phyloP scores from a whole-genome alignment of 108 stramenopile genomes.

The Mediolabrus comicus region DNA sequence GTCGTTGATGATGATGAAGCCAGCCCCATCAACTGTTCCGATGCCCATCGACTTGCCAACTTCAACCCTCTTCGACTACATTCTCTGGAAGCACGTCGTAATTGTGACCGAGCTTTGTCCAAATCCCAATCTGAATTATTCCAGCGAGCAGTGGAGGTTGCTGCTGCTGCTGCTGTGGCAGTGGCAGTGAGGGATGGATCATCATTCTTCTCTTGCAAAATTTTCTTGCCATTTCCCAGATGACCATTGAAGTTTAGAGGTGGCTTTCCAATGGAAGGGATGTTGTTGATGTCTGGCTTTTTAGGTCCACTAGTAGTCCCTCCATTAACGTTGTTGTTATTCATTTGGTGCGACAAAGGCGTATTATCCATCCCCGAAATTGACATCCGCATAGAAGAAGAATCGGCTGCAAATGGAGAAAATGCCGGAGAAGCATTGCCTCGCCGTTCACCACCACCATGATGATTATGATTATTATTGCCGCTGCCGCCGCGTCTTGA shows the following conservation, averaged over 20 bases:
- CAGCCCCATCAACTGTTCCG: conserved; percentile 75
- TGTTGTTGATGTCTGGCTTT: not conserved
- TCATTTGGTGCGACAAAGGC: not conserved
- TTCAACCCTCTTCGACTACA: conserved; percentile 58
- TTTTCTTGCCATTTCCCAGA: not conserved
- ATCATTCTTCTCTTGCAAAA: not conserved
- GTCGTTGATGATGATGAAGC: conserved; percentile 1
- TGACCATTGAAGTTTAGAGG: not conserved
- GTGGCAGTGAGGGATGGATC: conserved; percentile 1
- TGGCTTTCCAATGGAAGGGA: not conserved
- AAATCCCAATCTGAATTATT: conserved; percentile 22
- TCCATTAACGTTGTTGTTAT: not conserved
- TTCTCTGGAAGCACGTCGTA: conserved; percentile 28
- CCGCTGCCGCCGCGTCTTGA: conserved; percentile 1
- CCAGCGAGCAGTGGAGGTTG: not conserved
- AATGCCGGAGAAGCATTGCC: not conserved
- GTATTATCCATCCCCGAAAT: conserved; percentile 17
- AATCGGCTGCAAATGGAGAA: conserved; percentile 4
- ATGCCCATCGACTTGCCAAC: conserved; percentile 78
- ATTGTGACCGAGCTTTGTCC: conserved; percentile 15
- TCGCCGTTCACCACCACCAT: not conserved
- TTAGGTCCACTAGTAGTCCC: not conserved
- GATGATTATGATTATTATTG: not conserved
- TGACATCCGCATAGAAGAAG: conserved; percentile 18
- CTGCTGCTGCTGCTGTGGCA: not conserved